Evolutionary conservation across 805 yeast genomes (phyloP), one percentile per base, ranked within the genome.

Genomic region (Yamadazyma tumulicola): DNA sequence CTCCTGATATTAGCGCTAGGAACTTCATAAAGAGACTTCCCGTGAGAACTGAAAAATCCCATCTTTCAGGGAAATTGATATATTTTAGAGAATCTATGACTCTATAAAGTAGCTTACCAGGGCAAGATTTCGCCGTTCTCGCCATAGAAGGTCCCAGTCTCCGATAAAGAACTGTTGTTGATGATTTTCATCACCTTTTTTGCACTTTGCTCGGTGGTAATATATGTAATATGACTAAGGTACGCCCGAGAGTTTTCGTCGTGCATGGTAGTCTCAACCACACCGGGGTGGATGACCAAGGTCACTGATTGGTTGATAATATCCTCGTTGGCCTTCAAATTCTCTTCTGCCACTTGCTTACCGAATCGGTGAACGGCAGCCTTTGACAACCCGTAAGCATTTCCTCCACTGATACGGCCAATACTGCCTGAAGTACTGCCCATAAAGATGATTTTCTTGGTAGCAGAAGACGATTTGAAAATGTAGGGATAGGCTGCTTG

Each of bases 1-100:
- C 98, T 4, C 98, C 98, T 1, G 96, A 85, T 0, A 93, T 79
- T 15, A 93, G 68, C 0, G 95, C 98, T 21, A 88, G 85, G 52
- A 89, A 85, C 57, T 87, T 88, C 98, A 93, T 91, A 13, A 13
- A 10, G 4, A 19, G 9, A 7, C 9, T 22, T 16, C 12, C 6
- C 20, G 27, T 8, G 7, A 18, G 4, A 5, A n/a, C 13, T 7
- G n/a, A 29, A 29, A 30, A 16, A 21, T 21, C n/a, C n/a, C n/a
- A n/a, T n/a, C n/a, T n/a, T n/a, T n/a, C n/a, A n/a, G n/a, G n/a
- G n/a, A n/a, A n/a, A n/a, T n/a, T 21, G 23, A n/a, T 21, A 21
- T 21, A 21, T 9, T 21, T 21, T 21, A 21, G 23, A 21, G 23
- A 21, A 21, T 9, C 23, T 21, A 21, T 21, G 23, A 21, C 23